Conservation (phyloP, 2,329 filamentous ascomycete species). For the Diaporthe aspalathi region DNA sequence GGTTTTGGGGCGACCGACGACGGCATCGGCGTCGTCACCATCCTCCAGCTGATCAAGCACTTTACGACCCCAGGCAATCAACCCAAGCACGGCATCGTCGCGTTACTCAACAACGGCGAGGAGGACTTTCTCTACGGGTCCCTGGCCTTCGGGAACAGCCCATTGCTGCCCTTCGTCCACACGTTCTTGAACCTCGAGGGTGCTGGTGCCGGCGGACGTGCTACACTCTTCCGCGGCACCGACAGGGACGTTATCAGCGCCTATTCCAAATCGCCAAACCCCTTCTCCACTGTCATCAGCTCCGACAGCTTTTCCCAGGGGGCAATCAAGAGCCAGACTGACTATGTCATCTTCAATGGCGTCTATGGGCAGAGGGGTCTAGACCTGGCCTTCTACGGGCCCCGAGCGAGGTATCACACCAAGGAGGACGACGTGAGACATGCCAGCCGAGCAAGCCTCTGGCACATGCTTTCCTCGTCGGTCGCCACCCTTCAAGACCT, state of each 20-base stretch:
- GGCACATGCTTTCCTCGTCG: constrained; percentile 94
- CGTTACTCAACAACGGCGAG: constrained; percentile 94
- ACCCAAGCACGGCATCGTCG: constrained; percentile 83
- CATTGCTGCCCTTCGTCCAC: constrained; percentile 81
- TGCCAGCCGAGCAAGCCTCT: constrained; percentile 76
- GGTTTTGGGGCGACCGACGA: constrained; percentile 95
- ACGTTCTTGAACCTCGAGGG: constrained; percentile 96
- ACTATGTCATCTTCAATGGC: constrained; percentile 85
- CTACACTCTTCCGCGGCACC: constrained; percentile 87
- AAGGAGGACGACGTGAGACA: constrained; percentile 87
- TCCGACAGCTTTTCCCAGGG: constrained; percentile 86
- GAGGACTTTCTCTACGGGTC: constrained; percentile 94
- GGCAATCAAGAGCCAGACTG: constrained; percentile 85
- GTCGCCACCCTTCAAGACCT: constrained; percentile 79
- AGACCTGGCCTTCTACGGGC: constrained; percentile 91
- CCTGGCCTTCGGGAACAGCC: constrained; percentile 84
- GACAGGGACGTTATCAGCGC: constrained; percentile 87
- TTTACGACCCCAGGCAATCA: constrained; percentile 79
- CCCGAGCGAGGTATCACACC: constrained; percentile 89
- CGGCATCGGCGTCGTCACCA: constrained; percentile 87
- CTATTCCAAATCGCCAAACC: constrained; percentile 77
- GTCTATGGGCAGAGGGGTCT: constrained; percentile 85
- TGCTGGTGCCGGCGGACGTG: constrained; percentile 89
- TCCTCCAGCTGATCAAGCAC: constrained; percentile 87
- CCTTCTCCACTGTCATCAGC: constrained; percentile 85